phyloP scores from a whole-genome alignment of 371 early-diverging fungal genomes.

The Nosema muscidifuracis region DNA sequence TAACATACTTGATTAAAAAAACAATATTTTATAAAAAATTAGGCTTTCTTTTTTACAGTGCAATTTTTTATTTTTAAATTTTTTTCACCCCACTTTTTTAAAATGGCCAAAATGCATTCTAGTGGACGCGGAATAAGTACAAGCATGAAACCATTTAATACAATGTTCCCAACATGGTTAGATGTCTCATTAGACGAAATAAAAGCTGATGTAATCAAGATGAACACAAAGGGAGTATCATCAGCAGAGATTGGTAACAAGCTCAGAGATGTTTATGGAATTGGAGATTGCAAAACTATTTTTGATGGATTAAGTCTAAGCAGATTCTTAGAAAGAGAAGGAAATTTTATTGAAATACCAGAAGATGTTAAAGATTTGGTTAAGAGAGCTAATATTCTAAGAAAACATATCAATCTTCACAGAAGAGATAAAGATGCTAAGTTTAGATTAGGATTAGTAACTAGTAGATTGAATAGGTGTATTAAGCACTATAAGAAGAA shows the following conservation, averaged over 20 bases:
- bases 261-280: conserved; percentile 91
- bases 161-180: conserved; percentile 89
- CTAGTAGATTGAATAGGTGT: conserved; percentile 95
- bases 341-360: conserved; percentile 89
- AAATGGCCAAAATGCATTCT: conserved; percentile 63
- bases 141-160: conserved; percentile 95
- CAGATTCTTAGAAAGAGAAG: conserved; percentile 79
- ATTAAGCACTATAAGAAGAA: conserved; percentile 97
- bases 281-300: conserved; percentile 85
- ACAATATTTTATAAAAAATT: too few species aligned
- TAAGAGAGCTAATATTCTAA: conserved; percentile 96
- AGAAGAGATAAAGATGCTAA: conserved; percentile 96
- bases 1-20: too few species aligned
- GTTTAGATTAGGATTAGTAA: conserved; percentile 94
- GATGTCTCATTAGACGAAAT: conserved; percentile 89
- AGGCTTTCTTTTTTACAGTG: too few species aligned
- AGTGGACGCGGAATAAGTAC: conserved; percentile 87
- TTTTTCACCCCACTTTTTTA: conserved; percentile 21
- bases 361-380: conserved; percentile 97
- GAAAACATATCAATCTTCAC: conserved; percentile 96
- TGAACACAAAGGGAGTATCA: conserved; percentile 95
- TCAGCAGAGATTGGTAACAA: conserved; percentile 97
- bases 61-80: not conserved
- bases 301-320: conserved; percentile 84
- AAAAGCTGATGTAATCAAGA: conserved; percentile 88